Base-by-base conservation (phyloP, 1,284 basidiomycete species). In the Cutaneotrichosporon dermatis region DNA sequence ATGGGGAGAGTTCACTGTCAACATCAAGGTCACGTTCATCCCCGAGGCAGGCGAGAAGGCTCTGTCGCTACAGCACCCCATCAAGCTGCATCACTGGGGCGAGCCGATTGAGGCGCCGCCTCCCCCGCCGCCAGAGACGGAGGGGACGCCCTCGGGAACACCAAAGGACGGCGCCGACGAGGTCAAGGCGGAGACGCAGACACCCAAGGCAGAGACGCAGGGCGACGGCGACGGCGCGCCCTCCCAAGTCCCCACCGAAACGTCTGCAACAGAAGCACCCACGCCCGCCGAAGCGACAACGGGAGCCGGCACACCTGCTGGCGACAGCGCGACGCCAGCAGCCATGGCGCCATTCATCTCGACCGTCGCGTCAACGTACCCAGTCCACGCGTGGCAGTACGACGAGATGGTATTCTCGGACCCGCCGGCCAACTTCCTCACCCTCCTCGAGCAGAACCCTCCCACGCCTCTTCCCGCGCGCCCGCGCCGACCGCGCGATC, bases 1-100 rank as follows among this genome's bases (percentile, higher is more conserved):
- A 50, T 99, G 96, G 96, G 96, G 96, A 71, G 96, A 99, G 80
- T 99, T 99, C 77, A 92, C 97, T 70, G 88, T 99, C 62, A 86
- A 89, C 70, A 95, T 99, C 69, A 87, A 91, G 63, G 88, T 99
- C 63, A 89, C 88, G 54, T 98, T 99, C 78, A 83, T 92, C n/a
- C 78, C 84, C 48, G 96, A 99, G 77, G 86, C 93, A 2, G 88
- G 86, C 54, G 96, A 99, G 78, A 98, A 98, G 76, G 85, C 92
- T 6, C 81, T 97, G 63, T 83, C 84, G 4, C 81, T 95, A 55
- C 88, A 89, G 65, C 96, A 99, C 76, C 89, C 92, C 69, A 87
- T 99, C 74, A 98, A 98, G 76, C 84, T 99, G 0, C 96, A 99
- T 75, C 94, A 95, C 15, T 99, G 94, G 93, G 76, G 76, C n/a